A percentile compares a stretch with the other conserved stretches of the same genome.
phyloP scores from a whole-genome alignment of 257 asterid genomes.

The Hygrophila difformis region DNA sequence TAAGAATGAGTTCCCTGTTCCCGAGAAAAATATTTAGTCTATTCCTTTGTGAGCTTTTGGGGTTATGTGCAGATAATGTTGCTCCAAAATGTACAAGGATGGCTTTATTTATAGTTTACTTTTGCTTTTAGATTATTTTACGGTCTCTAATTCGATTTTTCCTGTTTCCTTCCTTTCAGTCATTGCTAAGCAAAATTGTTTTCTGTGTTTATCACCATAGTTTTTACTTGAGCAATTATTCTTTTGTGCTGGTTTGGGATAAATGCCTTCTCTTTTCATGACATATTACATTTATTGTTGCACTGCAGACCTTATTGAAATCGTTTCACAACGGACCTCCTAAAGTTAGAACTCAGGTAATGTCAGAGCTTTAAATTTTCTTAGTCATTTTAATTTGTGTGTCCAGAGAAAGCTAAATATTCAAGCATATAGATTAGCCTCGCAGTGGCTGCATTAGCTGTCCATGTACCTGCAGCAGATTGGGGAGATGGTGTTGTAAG shows the following conservation, averaged over 20 bases:
- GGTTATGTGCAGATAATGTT: too few relatives aligned
- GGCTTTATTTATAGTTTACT: too few relatives aligned
- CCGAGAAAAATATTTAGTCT: too few relatives aligned
- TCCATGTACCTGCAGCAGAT: constrained; percentile 85
- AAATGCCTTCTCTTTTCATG: too few relatives aligned
- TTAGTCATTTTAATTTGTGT: too few relatives aligned
- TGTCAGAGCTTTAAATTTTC: constrained; percentile 13
- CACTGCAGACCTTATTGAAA: constrained; percentile 78
- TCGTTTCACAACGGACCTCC: constrained; percentile 91
- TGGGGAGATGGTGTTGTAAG: constrained; percentile 95
- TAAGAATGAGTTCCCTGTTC: too few relatives aligned
- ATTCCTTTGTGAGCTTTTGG: too few relatives aligned
- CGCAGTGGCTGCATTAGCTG: constrained; percentile 99
- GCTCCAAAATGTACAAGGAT: too few relatives aligned
- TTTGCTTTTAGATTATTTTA: too few relatives aligned
- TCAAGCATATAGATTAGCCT: constrained; percentile 78
- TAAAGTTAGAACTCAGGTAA: constrained; percentile 96
- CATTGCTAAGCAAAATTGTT: constrained; percentile 7
- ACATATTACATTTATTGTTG: constrained; percentile 12
- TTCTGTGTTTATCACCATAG: too few relatives aligned
- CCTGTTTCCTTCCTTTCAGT: constrained; percentile 10
- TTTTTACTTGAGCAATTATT: constrained; percentile 11
- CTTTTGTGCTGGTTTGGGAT: too few relatives aligned
- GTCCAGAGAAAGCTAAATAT: constrained; percentile 43
- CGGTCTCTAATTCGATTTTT: too few relatives aligned